Conservation (phyloP, 257 asterid species). For the Solanum microdontum region DNA sequence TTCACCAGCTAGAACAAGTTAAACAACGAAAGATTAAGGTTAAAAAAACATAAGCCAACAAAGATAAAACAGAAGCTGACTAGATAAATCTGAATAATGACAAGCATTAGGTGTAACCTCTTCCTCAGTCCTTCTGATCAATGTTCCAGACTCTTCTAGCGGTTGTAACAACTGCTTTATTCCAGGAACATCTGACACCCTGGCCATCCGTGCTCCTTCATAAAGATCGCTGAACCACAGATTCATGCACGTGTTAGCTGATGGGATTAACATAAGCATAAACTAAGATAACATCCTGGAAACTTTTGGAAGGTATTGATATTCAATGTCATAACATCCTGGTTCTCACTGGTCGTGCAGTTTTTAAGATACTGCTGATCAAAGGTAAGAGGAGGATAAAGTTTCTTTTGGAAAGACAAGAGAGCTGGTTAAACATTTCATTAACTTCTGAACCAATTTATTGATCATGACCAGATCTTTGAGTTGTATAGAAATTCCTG, state of each 20-base stretch:
- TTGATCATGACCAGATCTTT: neutral
- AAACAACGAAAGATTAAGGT: neutral
- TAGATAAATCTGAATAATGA: neutral
- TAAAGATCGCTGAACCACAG: slow-evolving; percentile 72
- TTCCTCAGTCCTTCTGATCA: slow-evolving; percentile 74
- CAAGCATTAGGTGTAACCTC: slow-evolving; percentile 40
- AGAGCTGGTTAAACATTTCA: neutral
- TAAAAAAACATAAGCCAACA: neutral
- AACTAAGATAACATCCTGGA: neutral
- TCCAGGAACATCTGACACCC: slow-evolving; percentile 52
- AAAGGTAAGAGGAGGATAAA: neutral
- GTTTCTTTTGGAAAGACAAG: neutral
- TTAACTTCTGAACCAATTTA: neutral
- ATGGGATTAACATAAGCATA: neutral
- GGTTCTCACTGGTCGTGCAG: neutral
- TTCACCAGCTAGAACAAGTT: slow-evolving; percentile 37
- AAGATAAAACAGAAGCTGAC: neutral
- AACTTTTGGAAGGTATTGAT: neutral
- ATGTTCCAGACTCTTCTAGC: slow-evolving; percentile 71
- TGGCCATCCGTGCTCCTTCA: slow-evolving; percentile 89
- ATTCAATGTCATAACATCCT: neutral
- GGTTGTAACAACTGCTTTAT: slow-evolving; percentile 75
- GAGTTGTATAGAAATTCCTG: neutral
- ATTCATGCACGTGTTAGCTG: neutral
- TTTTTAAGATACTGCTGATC: neutral